These are phyloP conservation scores for Aspergillus nanangensis DNA, from an alignment of 495 filamentous ascomycete genomes.

Conservation along the genomic window DNA sequence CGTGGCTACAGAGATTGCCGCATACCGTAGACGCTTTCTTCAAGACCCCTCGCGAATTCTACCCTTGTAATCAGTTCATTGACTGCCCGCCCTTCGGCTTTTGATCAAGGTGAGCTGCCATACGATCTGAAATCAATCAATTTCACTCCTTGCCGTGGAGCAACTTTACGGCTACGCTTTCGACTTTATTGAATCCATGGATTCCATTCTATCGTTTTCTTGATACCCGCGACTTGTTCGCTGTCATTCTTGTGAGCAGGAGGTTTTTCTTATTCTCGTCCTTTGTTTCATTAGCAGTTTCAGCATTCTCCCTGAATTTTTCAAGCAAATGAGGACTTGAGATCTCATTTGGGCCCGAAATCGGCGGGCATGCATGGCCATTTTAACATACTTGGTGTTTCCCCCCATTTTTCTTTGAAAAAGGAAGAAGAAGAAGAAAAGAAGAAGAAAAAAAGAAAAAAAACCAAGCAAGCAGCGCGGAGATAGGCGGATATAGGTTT, in stretches of 20 bases:
- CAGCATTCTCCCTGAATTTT: neutral
- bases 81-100: neutral
- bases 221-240: neutral
- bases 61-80: slow-evolving; percentile 34
- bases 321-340: neutral
- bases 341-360: neutral
- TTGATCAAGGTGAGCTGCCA: slow-evolving; percentile 31
- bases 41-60: slow-evolving; percentile 49
- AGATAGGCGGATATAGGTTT: neutral
- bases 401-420: no score
- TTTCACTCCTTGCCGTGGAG: neutral
- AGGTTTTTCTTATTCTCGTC: neutral
- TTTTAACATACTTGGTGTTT: neutral
- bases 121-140: neutral
- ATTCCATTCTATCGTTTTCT: neutral
- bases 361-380: neutral
- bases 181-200: neutral
- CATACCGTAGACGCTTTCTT: slow-evolving; percentile 70
- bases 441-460: no score
- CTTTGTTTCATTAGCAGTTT: neutral
- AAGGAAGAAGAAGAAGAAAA: no score
- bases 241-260: neutral
- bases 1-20: slow-evolving; percentile 76
- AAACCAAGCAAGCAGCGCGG: neutral
- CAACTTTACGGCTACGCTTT: neutral